Evolutionary conservation across 2,329 filamentous ascomycete genomes (phyloP).

Genomic region (Cercospora beticola): DNA sequence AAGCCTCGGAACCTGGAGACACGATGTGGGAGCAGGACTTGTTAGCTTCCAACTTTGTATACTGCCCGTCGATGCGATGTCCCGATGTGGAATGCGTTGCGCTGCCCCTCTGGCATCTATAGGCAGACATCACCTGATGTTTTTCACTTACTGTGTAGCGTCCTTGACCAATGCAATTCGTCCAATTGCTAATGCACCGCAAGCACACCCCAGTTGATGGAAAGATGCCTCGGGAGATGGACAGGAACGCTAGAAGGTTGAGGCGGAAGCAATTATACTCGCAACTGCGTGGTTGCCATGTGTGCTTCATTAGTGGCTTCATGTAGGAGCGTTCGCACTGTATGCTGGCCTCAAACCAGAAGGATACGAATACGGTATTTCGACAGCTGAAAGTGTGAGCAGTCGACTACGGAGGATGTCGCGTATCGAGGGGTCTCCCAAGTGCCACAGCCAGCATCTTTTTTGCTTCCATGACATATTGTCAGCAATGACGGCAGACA

Average conservation of each 20-base stretch:
- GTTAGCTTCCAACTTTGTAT: not conserved
- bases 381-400: not conserved
- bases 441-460: not conserved
- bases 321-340: constrained; percentile 7
- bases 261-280: not conserved
- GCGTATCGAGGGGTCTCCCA: not conserved
- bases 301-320: not conserved
- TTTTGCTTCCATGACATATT: not conserved
- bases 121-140: not conserved
- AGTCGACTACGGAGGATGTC: not conserved
- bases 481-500: not conserved
- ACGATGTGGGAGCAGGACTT: not conserved
- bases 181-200: not conserved
- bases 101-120: not conserved
- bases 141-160: not conserved
- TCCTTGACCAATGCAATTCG: not conserved
- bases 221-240: constrained; percentile 9
- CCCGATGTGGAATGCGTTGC: not conserved
- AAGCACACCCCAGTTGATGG: not conserved
- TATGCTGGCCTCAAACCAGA: not conserved
- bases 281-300: constrained; percentile 12
- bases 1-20: not conserved
- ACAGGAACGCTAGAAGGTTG: constrained; percentile 4
- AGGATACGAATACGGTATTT: not conserved
- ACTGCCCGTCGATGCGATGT: not conserved